Percentiles rank a stretch among this genome's conserved stretches.
Conservation (phyloP, 495 filamentous ascomycete species). For the Tuber umbilicatum region DNA sequence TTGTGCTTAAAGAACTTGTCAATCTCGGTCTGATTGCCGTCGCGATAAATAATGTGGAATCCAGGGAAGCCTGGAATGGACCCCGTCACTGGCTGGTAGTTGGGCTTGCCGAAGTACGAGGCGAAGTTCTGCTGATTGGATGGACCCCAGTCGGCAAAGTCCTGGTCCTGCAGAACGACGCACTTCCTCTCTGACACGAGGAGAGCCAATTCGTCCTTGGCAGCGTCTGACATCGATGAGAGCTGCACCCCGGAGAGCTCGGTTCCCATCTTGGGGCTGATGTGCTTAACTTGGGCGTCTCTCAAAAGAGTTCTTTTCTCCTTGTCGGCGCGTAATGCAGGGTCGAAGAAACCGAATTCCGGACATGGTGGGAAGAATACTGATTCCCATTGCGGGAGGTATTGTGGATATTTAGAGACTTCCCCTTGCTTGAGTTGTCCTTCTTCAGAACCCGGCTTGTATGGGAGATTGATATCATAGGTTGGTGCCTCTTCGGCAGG, state of each 20-base stretch:
- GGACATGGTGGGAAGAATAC: slow-evolving; percentile 40
- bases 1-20: slow-evolving; percentile 52
- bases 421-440: slow-evolving; percentile 43
- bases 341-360: slow-evolving; percentile 43
- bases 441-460: slow-evolving; percentile 46
- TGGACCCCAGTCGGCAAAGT: slow-evolving; percentile 48
- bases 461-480: slow-evolving; percentile 56
- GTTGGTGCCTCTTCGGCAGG: slow-evolving; percentile 47
- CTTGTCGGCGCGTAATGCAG: slow-evolving; percentile 43
- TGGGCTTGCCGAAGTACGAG: slow-evolving; percentile 55
- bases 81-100: slow-evolving; percentile 55
- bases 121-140: slow-evolving; percentile 49
- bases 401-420: slow-evolving; percentile 41
- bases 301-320: slow-evolving; percentile 42
- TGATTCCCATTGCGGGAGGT: slow-evolving; percentile 43
- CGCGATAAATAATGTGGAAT: slow-evolving; percentile 58
- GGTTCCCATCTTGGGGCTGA: slow-evolving; percentile 54
- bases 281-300: slow-evolving; percentile 28
- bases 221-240: slow-evolving; percentile 42
- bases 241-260: slow-evolving; percentile 48
- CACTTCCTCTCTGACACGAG: slow-evolving; percentile 46
- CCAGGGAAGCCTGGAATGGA: slow-evolving; percentile 51
- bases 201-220: slow-evolving; percentile 46
- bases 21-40: slow-evolving; percentile 54
- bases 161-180: slow-evolving; percentile 47